These are phyloP conservation scores for Myxozyma nipponensis DNA, from an alignment of 805 yeast genomes.

Conservation along the genomic window DNA sequence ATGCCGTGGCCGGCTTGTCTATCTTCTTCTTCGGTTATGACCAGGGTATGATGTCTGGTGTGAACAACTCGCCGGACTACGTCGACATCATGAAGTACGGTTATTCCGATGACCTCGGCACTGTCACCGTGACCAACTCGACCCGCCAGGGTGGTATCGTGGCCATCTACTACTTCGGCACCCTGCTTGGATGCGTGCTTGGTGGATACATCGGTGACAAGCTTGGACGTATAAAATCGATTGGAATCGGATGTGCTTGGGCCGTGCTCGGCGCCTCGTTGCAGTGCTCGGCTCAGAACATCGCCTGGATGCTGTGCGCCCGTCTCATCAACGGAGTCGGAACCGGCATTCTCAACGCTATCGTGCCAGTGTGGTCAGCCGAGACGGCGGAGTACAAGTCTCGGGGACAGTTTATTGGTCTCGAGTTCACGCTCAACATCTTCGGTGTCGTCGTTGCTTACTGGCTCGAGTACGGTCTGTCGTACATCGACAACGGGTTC, in stretches of 20 bases:
- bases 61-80: constrained; percentile 35
- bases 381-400: constrained; percentile 58
- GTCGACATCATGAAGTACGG: constrained; percentile 27
- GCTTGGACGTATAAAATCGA: constrained; percentile 57
- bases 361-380: constrained; percentile 72
- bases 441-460: constrained; percentile 68
- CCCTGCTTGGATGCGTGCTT: constrained; percentile 26
- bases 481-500: constrained; percentile 40
- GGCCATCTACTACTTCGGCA: constrained; percentile 38
- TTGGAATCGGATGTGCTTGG: constrained; percentile 51
- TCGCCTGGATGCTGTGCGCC: constrained; percentile 65
- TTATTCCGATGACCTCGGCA: constrained; percentile 10
- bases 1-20: constrained; percentile 31
- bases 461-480: constrained; percentile 64
- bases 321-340: constrained; percentile 47
- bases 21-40: constrained; percentile 45
- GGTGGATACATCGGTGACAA: constrained; percentile 47
- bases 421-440: constrained; percentile 56
- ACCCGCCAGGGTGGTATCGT: constrained; percentile 37
- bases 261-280: constrained; percentile 59
- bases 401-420: constrained; percentile 46
- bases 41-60: constrained; percentile 45
- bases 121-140: constrained; percentile 28
- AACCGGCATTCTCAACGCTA: constrained; percentile 32
- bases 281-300: constrained; percentile 39